A percentile compares a stretch with the other conserved stretches of the same genome.
Conservation (phyloP, 2,329 filamentous ascomycete genomes). For the Aspergillus flavus region DNA sequence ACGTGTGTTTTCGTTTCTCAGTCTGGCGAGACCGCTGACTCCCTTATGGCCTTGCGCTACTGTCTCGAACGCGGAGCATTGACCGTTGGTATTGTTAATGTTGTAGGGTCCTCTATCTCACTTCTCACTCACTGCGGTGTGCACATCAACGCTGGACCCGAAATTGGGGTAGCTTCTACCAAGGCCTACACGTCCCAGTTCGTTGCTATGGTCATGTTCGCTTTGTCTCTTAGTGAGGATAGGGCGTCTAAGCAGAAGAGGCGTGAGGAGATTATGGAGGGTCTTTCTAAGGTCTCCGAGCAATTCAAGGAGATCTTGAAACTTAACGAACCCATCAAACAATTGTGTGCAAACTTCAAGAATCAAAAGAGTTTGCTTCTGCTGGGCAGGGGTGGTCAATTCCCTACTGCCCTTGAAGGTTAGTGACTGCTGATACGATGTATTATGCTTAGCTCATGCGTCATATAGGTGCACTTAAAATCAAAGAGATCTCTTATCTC, state of each 20-base stretch:
- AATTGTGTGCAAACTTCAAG: conserved; percentile 91
- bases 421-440: conserved; percentile 20
- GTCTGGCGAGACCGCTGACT: conserved; percentile 97
- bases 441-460: conserved; percentile 15
- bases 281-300: conserved; percentile 79
- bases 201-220: conserved; percentile 99
- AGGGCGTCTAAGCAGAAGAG: conserved; percentile 90
- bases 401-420: conserved; percentile 90
- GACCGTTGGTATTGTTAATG: conserved; percentile 98
- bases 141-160: conserved; percentile 97
- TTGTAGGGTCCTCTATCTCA: conserved; percentile 97
- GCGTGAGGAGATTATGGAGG: conserved; percentile 94
- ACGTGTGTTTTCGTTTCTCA: conserved; percentile 99
- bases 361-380: conserved; percentile 95
- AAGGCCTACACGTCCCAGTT: conserved; percentile 99
- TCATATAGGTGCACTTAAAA: conserved; percentile 78
- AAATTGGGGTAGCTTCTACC: conserved; percentile 98
- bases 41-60: conserved; percentile 94
- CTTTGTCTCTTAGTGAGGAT: conserved; percentile 92
- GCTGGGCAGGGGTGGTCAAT: conserved; percentile 92
- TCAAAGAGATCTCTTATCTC: conserved; percentile 99
- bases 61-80: conserved; percentile 96
- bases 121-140: conserved; percentile 99
- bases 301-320: conserved; percentile 93
- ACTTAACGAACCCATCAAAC: conserved; percentile 91